Base-by-base conservation (phyloP, 371 early-diverging fungal genomes). In the Rhizopus stolonifer region DNA sequence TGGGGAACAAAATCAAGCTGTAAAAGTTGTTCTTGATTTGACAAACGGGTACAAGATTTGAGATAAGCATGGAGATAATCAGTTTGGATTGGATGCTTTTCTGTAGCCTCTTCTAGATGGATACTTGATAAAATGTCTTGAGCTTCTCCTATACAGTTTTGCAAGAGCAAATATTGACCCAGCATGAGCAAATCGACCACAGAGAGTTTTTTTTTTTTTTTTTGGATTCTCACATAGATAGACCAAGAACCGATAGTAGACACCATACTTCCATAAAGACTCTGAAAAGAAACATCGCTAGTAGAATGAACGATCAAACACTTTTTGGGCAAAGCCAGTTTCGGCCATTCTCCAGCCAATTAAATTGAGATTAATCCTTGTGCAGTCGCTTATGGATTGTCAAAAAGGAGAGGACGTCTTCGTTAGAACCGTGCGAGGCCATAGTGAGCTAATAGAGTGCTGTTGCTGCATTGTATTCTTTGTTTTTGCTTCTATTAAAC, bases 11-110 rank as follows among this genome's bases (percentile, higher is more conserved):
- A 60, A 36, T 80, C 78, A 2, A 74, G 32, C 1, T 54, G 49
- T 15, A 58, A 38, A 1, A 52, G 34, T 1, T 25, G 15, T 1
- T 58, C n/a, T 21, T 60, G 48, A 14, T 51, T 49, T 1, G 52
- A 40, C 0, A 64, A 45, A 3, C 55, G 70, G 9, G 77, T 57
- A 32, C 81, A 74, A 1, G 80, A 75, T 21, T 71, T 66, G 32
- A 84, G 64, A 44, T 80, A 84, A 2, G 76, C 77, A 9, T 61
- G 55, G 11, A 81, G 50, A 49, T 84, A 84, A 51, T 83, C 83
- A 7, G 62, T 50, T 54, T 84, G 85, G 3, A 83, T 65, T 4
- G 23, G 24, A 17, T 56, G 42, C 13, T 38, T 18, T 52, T 48
- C 34, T 19, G 38, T 7, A 17, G 36, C n/a, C 46, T 45, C 46